Evolutionary conservation across 257 asterid genomes (phyloP).

Genomic region (Solanum lignicaule): DNA sequence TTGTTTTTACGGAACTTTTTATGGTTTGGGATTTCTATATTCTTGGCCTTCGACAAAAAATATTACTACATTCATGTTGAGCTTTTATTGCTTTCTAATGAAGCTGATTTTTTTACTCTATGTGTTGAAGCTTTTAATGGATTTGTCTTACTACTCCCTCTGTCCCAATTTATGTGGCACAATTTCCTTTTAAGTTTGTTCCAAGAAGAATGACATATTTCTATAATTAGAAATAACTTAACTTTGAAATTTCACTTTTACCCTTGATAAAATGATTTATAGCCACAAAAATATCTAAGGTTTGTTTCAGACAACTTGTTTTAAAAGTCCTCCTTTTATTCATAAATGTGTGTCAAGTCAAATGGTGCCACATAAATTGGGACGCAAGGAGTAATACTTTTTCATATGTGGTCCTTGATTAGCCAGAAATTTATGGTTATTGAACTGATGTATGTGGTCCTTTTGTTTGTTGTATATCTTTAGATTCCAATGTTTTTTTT

Average conservation of each 20-base stretch:
- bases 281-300: too few species aligned
- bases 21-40: neutral
- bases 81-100: neutral
- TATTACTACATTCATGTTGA: neutral
- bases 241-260: too few species aligned
- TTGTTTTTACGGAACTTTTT: neutral
- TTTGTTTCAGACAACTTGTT: too few species aligned
- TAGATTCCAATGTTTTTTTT: neutral
- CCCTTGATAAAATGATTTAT: too few species aligned
- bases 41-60: neutral
- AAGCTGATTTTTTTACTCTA: neutral
- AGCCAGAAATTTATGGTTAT: neutral
- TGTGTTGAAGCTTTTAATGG: too few species aligned
- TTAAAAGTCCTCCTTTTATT: too few species aligned
- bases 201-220: too few species aligned
- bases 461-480: neutral
- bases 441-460: neutral
- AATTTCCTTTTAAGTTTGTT: too few species aligned
- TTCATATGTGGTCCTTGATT: neutral
- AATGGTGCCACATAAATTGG: neutral
- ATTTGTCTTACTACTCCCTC: neutral
- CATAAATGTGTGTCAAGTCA: too few species aligned
- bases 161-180: neutral
- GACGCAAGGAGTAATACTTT: neutral
- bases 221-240: too few species aligned